Evolutionary conservation across 805 yeast species (phyloP), one percentile per base, ranked within the genome.

Genomic region (Kodamaea nitidulidarum): DNA sequence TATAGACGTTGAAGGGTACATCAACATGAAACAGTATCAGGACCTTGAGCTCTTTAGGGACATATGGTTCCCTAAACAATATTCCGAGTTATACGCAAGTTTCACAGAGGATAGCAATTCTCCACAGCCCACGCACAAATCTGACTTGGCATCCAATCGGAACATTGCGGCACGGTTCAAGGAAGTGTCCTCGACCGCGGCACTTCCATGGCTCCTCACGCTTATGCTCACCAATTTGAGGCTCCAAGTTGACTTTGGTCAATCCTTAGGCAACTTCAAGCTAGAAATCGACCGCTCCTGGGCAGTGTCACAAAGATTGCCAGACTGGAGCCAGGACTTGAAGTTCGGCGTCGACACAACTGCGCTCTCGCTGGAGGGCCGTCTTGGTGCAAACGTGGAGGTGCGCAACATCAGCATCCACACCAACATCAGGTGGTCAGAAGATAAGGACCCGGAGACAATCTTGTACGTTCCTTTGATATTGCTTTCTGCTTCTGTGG

Each of bases 21-120:
- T 93, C 41, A 85, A 87, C 49, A 68, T 88, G 44, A 85, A 85
- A 49, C 97, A 93, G 56, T 69, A 85, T 37, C 96, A 90, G 55
- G 97, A 93, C 56, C 60, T 91, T 40, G 82, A 84, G 38, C 60
- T 90, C 18, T 93, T 93, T 61, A 70, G 70, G 40, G 95, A 90
- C 60, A 78, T 87, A 22, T 88, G 97, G 96, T 55, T 74, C 15
- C 82, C 91, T 0, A 53, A 60, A 20, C 42, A 38, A 21, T 46
- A 38, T 20, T 35, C 28, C n/a, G 46, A 43, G 30, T 34, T 31
- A 21, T 40, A 37, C 16, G 16, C 41, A 8, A 29, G 41, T 37
- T 35, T 35, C 12, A 26, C 15, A 10, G 25, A 29, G 12, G 27
- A 20, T 4, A 10, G 9, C 11, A 25, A 15, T 20, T 10, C 42